phyloP scores from a whole-genome alignment of 495 filamentous ascomycete genomes.

The Hyaloscypha hepaticicola region DNA sequence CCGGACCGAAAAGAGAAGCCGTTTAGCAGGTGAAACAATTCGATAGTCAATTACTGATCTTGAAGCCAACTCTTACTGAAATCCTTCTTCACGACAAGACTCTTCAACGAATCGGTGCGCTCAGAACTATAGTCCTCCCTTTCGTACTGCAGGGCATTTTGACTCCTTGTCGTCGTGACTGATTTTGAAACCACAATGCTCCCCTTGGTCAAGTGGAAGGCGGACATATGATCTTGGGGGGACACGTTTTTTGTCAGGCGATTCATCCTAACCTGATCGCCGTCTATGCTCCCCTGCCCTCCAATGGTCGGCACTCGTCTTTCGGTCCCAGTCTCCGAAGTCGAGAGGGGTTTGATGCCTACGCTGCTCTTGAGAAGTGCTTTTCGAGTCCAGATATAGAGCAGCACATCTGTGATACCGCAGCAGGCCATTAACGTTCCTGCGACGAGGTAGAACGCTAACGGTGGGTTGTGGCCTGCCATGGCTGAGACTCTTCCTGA shows the following conservation, averaged over 20 bases:
- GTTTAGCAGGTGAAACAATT: too few species aligned
- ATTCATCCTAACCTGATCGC: not conserved
- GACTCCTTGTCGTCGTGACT: not conserved
- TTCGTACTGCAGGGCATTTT: not conserved
- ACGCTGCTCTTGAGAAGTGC: conserved; percentile 18
- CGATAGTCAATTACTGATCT: too few species aligned
- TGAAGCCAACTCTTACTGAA: too few species aligned
- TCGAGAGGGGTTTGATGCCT: conserved; percentile 1
- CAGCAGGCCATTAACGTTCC: conserved; percentile 58
- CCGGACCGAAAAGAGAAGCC: too few species aligned
- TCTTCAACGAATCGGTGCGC: not conserved
- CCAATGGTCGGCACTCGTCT: not conserved
- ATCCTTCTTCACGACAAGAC: not conserved
- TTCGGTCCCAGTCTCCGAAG: not conserved
- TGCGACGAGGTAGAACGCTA: conserved; percentile 51
- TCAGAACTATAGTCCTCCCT: not conserved
- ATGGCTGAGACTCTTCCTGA: conserved; percentile 54
- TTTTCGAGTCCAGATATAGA: conserved; percentile 57
- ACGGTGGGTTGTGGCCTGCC: conserved; percentile 39
- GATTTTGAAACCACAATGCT: conserved; percentile 2
- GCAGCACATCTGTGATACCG: conserved; percentile 57
- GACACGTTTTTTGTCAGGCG: not conserved
- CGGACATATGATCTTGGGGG: not conserved
- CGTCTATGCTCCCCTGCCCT: not conserved
- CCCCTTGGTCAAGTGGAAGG: not conserved